Evolutionary conservation across 2,329 filamentous ascomycete species (phyloP).

Genomic region (Coleophoma crateriformis): DNA sequence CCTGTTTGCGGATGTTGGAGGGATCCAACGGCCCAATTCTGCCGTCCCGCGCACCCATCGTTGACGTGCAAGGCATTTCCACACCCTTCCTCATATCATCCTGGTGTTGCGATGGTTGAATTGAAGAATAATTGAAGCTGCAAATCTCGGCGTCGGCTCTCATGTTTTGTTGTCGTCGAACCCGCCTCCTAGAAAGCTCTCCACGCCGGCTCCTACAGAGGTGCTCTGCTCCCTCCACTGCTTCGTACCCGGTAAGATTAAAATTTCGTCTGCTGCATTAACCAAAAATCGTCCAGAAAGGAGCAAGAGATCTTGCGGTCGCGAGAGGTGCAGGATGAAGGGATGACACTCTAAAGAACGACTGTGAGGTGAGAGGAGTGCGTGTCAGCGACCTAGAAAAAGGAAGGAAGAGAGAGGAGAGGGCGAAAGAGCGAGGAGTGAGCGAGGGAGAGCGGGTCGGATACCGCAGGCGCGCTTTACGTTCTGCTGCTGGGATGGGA

Average conservation of each 20-base stretch:
- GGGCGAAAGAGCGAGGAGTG: too few species aligned
- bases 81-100: conserved; percentile 10
- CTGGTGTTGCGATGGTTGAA: conserved; percentile 6
- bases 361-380: too few species aligned
- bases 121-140: conserved; percentile 8
- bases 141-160: conserved; percentile 13
- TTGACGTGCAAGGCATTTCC: conserved; percentile 1
- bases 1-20: too few species aligned
- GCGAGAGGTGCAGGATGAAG: too few species aligned
- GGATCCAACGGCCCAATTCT: too few species aligned
- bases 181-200: conserved; percentile 8
- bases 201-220: conserved; percentile 12
- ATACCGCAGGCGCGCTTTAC: too few species aligned
- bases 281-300: neutral
- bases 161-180: conserved; percentile 17
- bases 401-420: too few species aligned
- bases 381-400: too few species aligned
- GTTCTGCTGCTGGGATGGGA: too few species aligned
- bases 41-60: conserved; percentile 3
- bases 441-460: too few species aligned
- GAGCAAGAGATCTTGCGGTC: neutral
- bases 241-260: neutral
- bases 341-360: too few species aligned
- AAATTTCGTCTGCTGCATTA: too few species aligned
- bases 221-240: conserved; percentile 11